Evolutionary conservation across 495 filamentous ascomycete genomes (phyloP).

Genomic region (Podospora pseudoanserina): DNA sequence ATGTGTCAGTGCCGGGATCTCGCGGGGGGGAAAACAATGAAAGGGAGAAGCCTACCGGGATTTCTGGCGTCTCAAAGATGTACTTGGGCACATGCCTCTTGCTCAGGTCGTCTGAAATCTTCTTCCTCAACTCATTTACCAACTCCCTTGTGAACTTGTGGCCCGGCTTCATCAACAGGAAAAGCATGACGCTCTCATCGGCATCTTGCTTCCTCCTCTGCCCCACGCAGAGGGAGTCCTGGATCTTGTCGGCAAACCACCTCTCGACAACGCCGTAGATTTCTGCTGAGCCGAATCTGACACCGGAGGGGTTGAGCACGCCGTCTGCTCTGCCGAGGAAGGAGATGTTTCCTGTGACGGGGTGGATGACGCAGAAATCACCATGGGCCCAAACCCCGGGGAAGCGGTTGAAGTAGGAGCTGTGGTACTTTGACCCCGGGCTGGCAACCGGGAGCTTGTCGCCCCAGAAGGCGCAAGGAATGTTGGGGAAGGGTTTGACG

Average conservation of each 20-base stretch:
- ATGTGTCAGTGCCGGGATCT: not conserved
- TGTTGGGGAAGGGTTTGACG: slow-evolving; percentile 64
- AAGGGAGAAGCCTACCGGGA: slow-evolving; percentile 58
- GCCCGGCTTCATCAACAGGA: slow-evolving; percentile 66
- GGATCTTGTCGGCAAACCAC: slow-evolving; percentile 56
- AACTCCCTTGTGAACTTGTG: slow-evolving; percentile 51
- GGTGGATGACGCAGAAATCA: slow-evolving; percentile 70
- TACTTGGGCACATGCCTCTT: slow-evolving; percentile 73
- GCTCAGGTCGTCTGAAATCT: slow-evolving; percentile 61
- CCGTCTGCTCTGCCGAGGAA: slow-evolving; percentile 85
- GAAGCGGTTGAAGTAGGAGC: slow-evolving; percentile 70
- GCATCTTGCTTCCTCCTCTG: slow-evolving; percentile 63
- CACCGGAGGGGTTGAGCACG: slow-evolving; percentile 81
- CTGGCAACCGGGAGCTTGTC: slow-evolving; percentile 35
- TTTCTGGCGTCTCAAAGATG: slow-evolving; percentile 74
- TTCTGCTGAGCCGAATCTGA: slow-evolving; percentile 82
- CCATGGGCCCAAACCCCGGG: slow-evolving; percentile 76
- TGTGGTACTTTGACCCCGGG: slow-evolving; percentile 57
- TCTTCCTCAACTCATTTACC: slow-evolving; percentile 56
- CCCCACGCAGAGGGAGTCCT: slow-evolving; percentile 71
- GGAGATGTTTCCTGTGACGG: slow-evolving; percentile 57
- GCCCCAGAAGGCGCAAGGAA: slow-evolving; percentile 70
- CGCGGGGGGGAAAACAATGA: not conserved
- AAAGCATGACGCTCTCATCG: slow-evolving; percentile 74
- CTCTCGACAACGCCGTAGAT: slow-evolving; percentile 72